Base-by-base conservation (phyloP, 805 yeast genomes). In the Blastobotrys terrestris region DNA sequence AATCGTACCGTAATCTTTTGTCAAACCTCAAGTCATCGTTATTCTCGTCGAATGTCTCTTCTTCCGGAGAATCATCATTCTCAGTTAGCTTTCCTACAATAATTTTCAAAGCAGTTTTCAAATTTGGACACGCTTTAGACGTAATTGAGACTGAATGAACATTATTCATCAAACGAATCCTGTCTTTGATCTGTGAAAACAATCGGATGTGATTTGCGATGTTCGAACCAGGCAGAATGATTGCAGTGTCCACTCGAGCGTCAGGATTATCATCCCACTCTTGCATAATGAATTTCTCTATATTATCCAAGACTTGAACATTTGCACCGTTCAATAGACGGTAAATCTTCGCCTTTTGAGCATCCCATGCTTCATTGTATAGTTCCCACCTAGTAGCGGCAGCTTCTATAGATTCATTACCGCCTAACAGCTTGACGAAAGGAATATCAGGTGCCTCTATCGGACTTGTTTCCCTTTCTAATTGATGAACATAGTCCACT, bases 361-460 rank as follows among this genome's bases (percentile, higher is more conserved):
- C 58, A 0, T 61, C 43, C 77, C 77, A 74, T 35, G 66, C 73
- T 58, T 67, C 67, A 39, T 67, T 59, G 56, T 71, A 78, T 41
- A 76, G 56, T 35, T 69, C 66, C 73, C 77, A 74, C 55, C 83
- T 60, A 39, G 67, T 58, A 18, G 64, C 52, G 20, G 71, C 68
- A 51, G 72, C 68, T 1, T 63, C 67, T 2, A 58, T 52, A 1
- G 77, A 68, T 58, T 79, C 83, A 14, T 66, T 56, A 1, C 80
- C 81, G 15, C 71, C 70, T 40, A 77, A 54, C 4, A 78, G 62
- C 46, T 66, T 62, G 5, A 73, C 67, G 63, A 78, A 75, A 11
- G 81, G 80, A 4, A 68, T 55, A 2, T 58, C 41, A 11, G 61
- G 54, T 5, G 57, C 59, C 2, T 54, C 48, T 2, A 48, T 43